Evolutionary conservation across 176 grass and related monocot genomes (phyloP).

Genomic region (Bolboschoenus planiculmis): DNA sequence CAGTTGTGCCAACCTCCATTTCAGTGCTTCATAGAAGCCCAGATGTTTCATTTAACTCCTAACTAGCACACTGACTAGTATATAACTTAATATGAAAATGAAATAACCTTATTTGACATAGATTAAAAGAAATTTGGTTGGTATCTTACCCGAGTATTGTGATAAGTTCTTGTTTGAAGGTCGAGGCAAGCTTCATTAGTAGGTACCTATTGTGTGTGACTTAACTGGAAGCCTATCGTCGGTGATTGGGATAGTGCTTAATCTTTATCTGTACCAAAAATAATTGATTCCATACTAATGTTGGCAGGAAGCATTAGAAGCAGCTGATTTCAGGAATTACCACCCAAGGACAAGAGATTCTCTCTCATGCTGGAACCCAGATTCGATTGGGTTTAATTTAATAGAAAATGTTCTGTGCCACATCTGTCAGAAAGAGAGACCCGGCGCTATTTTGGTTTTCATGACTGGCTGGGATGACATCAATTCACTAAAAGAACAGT

Average conservation of each 20-base stretch:
- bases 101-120: not conserved
- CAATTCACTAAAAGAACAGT: slow-evolving; percentile 89
- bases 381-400: slow-evolving; percentile 98
- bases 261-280: slow-evolving; percentile 10
- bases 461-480: slow-evolving; percentile 99
- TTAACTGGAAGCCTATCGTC: not conserved
- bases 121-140: not conserved
- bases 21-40: not conserved
- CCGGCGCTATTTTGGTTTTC: slow-evolving; percentile 90
- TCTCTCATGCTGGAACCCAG: slow-evolving; percentile 90
- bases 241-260: not conserved
- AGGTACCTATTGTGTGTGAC: not conserved
- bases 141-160: not conserved
- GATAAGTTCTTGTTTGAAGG: not conserved
- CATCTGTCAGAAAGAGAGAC: slow-evolving; percentile 82
- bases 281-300: slow-evolving; percentile 25
- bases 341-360: slow-evolving; percentile 67
- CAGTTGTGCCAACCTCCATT: not conserved
- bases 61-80: not conserved
- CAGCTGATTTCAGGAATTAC: slow-evolving; percentile 88
- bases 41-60: not conserved
- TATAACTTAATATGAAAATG: not conserved
- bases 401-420: slow-evolving; percentile 86
- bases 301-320: slow-evolving; percentile 83
- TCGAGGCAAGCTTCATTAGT: not conserved